These are phyloP conservation scores for Ehretia macrophylla DNA, from an alignment of 257 asterid genomes.

Conservation along the genomic window DNA sequence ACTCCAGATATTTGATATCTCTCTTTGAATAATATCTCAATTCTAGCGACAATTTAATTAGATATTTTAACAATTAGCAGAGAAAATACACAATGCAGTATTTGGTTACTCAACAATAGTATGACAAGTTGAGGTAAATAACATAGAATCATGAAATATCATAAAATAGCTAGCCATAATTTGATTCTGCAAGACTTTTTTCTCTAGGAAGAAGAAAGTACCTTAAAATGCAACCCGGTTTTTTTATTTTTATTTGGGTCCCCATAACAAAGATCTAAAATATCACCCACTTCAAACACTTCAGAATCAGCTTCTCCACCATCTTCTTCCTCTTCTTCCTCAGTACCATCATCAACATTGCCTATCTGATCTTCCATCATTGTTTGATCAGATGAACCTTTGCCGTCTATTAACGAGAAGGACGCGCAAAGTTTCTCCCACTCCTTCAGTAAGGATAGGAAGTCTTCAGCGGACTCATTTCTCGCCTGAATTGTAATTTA, in stretches of 20 bases:
- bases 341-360: slow-evolving; percentile 7
- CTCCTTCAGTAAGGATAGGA: slow-evolving; percentile 44
- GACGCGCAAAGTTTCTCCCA: slow-evolving; percentile 67
- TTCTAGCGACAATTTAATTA: too few relatives aligned
- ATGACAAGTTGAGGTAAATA: too few relatives aligned
- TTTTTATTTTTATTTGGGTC: slow-evolving; percentile 33
- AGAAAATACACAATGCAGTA: too few relatives aligned
- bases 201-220: slow-evolving; percentile 10
- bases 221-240: slow-evolving; percentile 56
- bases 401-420: slow-evolving; percentile 24
- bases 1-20: too few relatives aligned
- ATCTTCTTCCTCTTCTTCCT: slow-evolving; percentile 21
- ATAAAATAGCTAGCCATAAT: not conserved
- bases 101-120: too few relatives aligned
- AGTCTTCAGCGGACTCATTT: slow-evolving; percentile 59
- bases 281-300: slow-evolving; percentile 53
- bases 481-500: slow-evolving; percentile 41
- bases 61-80: too few relatives aligned
- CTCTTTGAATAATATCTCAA: too few relatives aligned
- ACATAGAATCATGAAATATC: too few relatives aligned
- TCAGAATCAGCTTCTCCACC: slow-evolving; percentile 30
- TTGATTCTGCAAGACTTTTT: too few relatives aligned
- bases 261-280: slow-evolving; percentile 54
- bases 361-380: slow-evolving; percentile 6
- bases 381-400: slow-evolving; percentile 16